Evolutionary conservation across 345 rosid genomes (phyloP), one percentile per base, ranked within the genome.

Genomic region (Euphorbia lathyris): DNA sequence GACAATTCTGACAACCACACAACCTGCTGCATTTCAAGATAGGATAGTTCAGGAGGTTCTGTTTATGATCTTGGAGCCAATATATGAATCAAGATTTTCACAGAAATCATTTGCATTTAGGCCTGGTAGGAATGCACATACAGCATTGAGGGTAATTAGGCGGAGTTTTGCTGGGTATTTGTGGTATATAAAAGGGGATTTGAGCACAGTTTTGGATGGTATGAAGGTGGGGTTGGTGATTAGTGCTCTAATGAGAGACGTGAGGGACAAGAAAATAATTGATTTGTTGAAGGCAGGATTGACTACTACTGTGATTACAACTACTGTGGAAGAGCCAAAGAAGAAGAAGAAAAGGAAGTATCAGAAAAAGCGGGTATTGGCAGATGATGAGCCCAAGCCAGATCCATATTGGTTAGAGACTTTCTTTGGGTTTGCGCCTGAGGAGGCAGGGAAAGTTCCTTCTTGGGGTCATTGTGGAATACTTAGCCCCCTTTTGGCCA

Each of bases 361-460:
- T 83, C 94, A 92, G 82, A 95, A 95, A 68, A 95, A 95, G 82
- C 84, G 87, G 59, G 99, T 92, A 22, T 77, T 95, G 64, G 99
- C 98, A 9, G 99, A 95, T 3, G 98, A 95, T 78, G 99, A 95
- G 78, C 98, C 98, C 0, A 92, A 95, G 82, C 99, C 99, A 20
- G 98, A 95, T 71, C 99, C 99, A 16, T 92, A 95, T 74, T 95
- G 99, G 97, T 77, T 92, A 75, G 99, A 95, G 74, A 82, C 97
- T 0, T 95, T 95, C 78, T 95, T 92, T 2, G 97, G 96, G 29
- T 95, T 92, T 77, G 96, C 99, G 69, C 98, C 99, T 0, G 99
- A 95, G 83, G 98, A 95, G 85, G 99, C 98, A 58, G 87, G 76
- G 70, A 92, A 88, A 81, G 75, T 79, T 74, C 99, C 99, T 55